Base-by-base conservation (phyloP, 2,329 filamentous ascomycete genomes). In the Parastagonospora avenae region DNA sequence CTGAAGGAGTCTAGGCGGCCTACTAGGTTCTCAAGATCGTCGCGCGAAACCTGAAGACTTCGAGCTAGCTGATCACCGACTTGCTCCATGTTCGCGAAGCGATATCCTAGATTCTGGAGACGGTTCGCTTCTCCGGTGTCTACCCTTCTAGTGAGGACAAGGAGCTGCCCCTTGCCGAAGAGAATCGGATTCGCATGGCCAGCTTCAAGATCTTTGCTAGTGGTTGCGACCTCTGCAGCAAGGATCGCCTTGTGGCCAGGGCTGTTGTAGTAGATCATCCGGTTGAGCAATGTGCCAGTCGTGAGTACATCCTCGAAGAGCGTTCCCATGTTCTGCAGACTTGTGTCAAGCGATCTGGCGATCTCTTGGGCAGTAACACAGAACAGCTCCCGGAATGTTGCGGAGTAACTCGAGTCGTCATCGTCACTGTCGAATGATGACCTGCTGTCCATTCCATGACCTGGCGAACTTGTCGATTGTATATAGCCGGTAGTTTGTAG, bases 351-450 rank as follows among this genome's bases (percentile, higher is more conserved):
- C 45, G 84, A 82, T 10, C 83, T 79, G 1, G 91, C 89, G 7
- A 96, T 81, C n/a, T 86, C 83, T 5, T 86, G 80, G 1, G 91
- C 91, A 2, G 91, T 88, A 8, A 91, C 80, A 65, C 90, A 95
- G 71, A 95, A 96, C 8, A 92, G 80, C 67, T 95, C 90, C 19
- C 90, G 86, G 69, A 96, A 92, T 1, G 92, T 80, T 12, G 87
- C 77, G 30, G 90, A 87, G 69, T 93, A 93, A 52, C 90, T 82
- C 9, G 85, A 48, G 79, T 88, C 81, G 45, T 87, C 83, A 10
- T 84, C 3, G 5, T 24, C 76, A 16, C 39, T 48, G 9, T 52
- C 57, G 10, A 61, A 42, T 1, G 66, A 66, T 2, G 56, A 46
- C 24, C 62, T 60, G 38, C 63, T 67, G 9, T 45, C 55, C 15